Evolutionary conservation across 1,284 basidiomycete species (phyloP).

Genomic region (Stereum hirsutum): DNA sequence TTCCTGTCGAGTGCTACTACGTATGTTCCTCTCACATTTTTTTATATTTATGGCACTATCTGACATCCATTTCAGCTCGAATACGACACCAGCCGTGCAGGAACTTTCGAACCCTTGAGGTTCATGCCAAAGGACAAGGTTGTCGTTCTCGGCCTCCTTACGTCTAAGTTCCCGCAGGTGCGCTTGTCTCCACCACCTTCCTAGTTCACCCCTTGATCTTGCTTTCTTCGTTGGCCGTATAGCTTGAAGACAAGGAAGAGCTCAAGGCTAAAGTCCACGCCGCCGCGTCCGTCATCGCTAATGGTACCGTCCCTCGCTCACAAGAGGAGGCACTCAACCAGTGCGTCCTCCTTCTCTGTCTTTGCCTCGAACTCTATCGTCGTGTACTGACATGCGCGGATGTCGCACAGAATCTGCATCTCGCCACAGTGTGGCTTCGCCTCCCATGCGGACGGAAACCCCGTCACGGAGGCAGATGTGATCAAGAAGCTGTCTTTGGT

Average conservation of each 20-base stretch:
- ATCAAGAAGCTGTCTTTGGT: conserved; percentile 44
- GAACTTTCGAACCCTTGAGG: conserved; percentile 60
- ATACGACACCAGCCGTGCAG: conserved; percentile 70
- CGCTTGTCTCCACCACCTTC: conserved; percentile 4
- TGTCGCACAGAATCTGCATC: conserved; percentile 42
- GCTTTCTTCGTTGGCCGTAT: background rate
- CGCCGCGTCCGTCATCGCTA: conserved; percentile 50
- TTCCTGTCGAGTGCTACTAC: conserved; percentile 74
- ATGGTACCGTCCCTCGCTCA: conserved; percentile 41
- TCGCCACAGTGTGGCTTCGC: conserved; percentile 75
- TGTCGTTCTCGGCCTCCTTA: conserved; percentile 67
- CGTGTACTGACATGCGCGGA: background rate
- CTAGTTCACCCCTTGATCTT: conserved; percentile 1
- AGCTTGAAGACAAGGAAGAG: conserved; percentile 55
- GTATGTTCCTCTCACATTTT: conserved; percentile 24
- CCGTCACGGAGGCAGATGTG: conserved; percentile 42
- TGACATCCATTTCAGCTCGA: conserved; percentile 49
- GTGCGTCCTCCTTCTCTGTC: conserved; percentile 27
- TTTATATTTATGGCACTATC: background rate
- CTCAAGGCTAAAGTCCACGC: conserved; percentile 52
- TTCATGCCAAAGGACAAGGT: conserved; percentile 59
- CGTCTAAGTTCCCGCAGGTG: conserved; percentile 60
- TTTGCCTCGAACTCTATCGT: background rate
- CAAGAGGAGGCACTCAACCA: conserved; percentile 50
- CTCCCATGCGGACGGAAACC: conserved; percentile 58